Base-by-base conservation (phyloP, 306 rosid species). In the Chamaecrista fasciculata region DNA sequence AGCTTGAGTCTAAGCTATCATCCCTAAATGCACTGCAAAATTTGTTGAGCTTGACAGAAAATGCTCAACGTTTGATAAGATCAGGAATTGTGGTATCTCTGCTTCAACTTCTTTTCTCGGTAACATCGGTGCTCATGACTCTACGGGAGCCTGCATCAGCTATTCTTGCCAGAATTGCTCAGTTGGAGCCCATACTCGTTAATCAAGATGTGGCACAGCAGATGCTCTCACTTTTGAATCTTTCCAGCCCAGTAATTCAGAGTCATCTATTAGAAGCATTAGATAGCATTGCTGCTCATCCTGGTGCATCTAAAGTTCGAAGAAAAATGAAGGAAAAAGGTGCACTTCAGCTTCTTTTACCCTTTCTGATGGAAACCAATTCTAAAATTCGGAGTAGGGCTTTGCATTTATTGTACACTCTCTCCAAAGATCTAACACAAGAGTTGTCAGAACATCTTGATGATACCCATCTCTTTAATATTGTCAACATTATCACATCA, bases 71-170 rank as follows among this genome's bases (percentile, higher is more conserved):
- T 19, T 62, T 92, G 78, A 73, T 85, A 70, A 72, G 65, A 72
- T 87, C 92, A 0, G 96, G 98, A 36, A 84, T 92, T 8, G 76
- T 86, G 51, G 73, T 71, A 33, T 72, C 88, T 29, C 77, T 92
- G 39, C 88, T 92, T 46, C 96, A 89, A 71, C 96, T 92, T 49
- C 98, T 92, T 40, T 92, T 92, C 76, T 92, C 96, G 1, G 98
- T 92, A 2, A 92, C 98, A 4, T 92, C 98, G 19, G 95, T 86
- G 23, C 98, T 92, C 40, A 90, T 90, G 96, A 86, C 89, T 36
- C 89, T 92, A 50, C 80, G 98, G 7, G 98, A 92, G 76, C 96
- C 98, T 14, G 95, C 91, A 47, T 86, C 98, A 0, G 93, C 86
- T 8, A 89, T 92, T 86, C 91, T 92, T 18, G 96, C 96, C n/a